A percentile compares a stretch with the other conserved stretches of the same genome.
Conservation (phyloP, 1,284 basidiomycete species). For the Ganoderma multipileum region DNA sequence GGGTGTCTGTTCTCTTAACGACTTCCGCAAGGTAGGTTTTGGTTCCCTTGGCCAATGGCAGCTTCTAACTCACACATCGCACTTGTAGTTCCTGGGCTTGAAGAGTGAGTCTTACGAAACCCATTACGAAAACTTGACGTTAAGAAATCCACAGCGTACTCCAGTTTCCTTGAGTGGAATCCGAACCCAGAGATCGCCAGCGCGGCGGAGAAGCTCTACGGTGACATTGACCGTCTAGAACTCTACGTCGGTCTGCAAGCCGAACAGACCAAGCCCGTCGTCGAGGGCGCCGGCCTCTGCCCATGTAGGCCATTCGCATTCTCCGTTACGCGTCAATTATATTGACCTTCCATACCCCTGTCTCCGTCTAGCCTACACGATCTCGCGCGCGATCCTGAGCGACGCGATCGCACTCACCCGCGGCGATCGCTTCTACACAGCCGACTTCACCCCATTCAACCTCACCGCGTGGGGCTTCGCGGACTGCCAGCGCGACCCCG, state of each 20-base stretch:
- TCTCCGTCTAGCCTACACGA: constrained; percentile 69
- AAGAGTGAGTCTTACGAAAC: constrained; percentile 56
- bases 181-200: constrained; percentile 72
- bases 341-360: background rate
- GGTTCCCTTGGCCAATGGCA: background rate
- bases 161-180: constrained; percentile 85
- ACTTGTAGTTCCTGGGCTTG: constrained; percentile 68
- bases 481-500: constrained; percentile 76
- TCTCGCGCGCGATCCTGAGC: constrained; percentile 86
- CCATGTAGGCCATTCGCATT: constrained; percentile 55
- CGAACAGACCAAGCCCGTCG: constrained; percentile 77
- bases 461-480: constrained; percentile 84
- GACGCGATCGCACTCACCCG: constrained; percentile 89
- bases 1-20: constrained; percentile 87
- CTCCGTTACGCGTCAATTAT: background rate
- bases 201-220: constrained; percentile 80
- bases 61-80: constrained; percentile 2
- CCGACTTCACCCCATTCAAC: constrained; percentile 83
- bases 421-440: constrained; percentile 84
- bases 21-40: constrained; percentile 71
- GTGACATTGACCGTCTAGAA: constrained; percentile 81
- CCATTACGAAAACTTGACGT: background rate
- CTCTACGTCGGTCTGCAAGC: constrained; percentile 76
- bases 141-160: constrained; percentile 48
- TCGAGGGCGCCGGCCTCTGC: constrained; percentile 83